Conservation (phyloP, 192 early-diverging fungal species). For the Helicostylum pulchrum region DNA sequence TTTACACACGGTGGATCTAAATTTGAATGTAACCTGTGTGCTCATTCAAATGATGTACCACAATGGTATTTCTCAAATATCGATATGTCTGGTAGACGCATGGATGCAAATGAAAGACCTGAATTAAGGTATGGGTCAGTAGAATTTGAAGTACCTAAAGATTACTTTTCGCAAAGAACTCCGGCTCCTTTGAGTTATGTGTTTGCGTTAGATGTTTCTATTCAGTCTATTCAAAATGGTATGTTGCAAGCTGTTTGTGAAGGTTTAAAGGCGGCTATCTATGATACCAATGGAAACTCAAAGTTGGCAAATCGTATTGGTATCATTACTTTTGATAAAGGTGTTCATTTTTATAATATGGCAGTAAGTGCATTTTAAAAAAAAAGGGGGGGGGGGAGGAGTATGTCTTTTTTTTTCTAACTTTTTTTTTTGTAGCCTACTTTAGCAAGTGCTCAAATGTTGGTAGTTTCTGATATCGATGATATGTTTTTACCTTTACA, state of each 20-base stretch:
- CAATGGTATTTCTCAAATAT: slow-evolving; percentile 92
- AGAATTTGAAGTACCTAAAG: slow-evolving; percentile 83
- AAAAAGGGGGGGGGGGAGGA: too few species aligned
- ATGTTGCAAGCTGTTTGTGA: slow-evolving; percentile 67
- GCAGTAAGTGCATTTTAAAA: slow-evolving; percentile 49
- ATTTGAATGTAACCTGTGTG: slow-evolving; percentile 93
- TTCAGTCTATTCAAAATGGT: slow-evolving; percentile 82
- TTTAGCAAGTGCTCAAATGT: slow-evolving; percentile 91
- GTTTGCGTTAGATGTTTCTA: slow-evolving; percentile 96
- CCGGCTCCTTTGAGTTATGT: slow-evolving; percentile 78
- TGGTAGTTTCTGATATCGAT: slow-evolving; percentile 87
- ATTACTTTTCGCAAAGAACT: slow-evolving; percentile 63
- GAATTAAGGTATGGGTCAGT: slow-evolving; percentile 89
- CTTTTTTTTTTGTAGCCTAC: slow-evolving; percentile 45
- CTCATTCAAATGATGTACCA: slow-evolving; percentile 83
- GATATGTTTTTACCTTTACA: slow-evolving; percentile 95
- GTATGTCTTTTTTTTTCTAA: background rate
- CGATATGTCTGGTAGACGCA: slow-evolving; percentile 87
- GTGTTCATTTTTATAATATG: slow-evolving; percentile 95
- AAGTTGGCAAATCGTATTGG: slow-evolving; percentile 59
- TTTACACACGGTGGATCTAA: slow-evolving; percentile 90
- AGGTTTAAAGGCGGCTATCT: slow-evolving; percentile 71
- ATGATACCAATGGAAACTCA: slow-evolving; percentile 42
- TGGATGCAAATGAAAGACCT: slow-evolving; percentile 83
- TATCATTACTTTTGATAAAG: slow-evolving; percentile 88